Conservation (phyloP, 1,284 basidiomycete genomes). For the Heimioporus punctisporus region DNA sequence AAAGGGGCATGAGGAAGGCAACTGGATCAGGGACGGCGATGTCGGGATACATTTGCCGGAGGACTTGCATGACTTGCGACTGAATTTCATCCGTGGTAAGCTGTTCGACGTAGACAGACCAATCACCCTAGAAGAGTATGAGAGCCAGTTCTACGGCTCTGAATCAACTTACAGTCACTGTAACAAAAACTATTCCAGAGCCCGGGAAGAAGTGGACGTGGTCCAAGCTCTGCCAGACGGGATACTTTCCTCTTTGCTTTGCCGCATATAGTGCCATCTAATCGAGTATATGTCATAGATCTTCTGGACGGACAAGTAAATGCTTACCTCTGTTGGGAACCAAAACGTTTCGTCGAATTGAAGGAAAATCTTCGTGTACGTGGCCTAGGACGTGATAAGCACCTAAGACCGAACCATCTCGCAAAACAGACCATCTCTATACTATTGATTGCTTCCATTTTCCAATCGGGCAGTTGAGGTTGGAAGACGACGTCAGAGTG, state of each 20-base stretch:
- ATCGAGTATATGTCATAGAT: neutral
- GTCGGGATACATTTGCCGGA: constrained; percentile 59
- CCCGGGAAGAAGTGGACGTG: constrained; percentile 59
- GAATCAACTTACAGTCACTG: constrained; percentile 53
- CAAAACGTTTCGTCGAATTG: constrained; percentile 69
- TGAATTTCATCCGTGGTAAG: constrained; percentile 50
- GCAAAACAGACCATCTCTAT: constrained; percentile 58
- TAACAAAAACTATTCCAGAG: constrained; percentile 64
- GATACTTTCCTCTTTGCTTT: constrained; percentile 61
- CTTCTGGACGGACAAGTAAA: neutral
- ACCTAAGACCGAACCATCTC: neutral
- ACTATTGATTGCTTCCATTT: constrained; percentile 65
- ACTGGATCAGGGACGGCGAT: constrained; percentile 52
- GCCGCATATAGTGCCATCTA: constrained; percentile 71
- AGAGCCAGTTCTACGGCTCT: neutral
- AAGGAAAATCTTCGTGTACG: constrained; percentile 74
- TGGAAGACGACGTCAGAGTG: constrained; percentile 57
- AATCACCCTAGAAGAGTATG: constrained; percentile 47
- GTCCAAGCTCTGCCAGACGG: constrained; percentile 74
- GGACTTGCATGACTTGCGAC: constrained; percentile 54
- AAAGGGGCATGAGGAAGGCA: constrained; percentile 58
- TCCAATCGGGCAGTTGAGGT: constrained; percentile 63
- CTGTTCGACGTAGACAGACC: constrained; percentile 56
- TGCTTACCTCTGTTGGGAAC: constrained; percentile 63
- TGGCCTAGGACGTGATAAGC: constrained; percentile 36